phyloP scores from a whole-genome alignment of 176 grass and related monocot genomes.

The Triticum turgidum region DNA sequence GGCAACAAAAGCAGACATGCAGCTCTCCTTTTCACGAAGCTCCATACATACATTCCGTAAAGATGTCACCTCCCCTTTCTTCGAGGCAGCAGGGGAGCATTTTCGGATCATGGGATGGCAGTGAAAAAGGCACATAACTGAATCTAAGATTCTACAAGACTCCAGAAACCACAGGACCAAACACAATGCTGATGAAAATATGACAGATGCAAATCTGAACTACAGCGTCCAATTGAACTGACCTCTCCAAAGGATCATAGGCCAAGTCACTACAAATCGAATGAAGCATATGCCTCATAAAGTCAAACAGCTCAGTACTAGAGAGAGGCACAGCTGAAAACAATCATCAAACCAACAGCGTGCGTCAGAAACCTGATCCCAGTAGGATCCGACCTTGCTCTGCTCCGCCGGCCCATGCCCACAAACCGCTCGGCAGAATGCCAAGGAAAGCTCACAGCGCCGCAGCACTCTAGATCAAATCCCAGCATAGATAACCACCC shows the following conservation, averaged over 20 bases:
- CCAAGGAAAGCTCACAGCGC: background rate
- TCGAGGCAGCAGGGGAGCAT: slow-evolving; percentile 29
- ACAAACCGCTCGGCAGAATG: slow-evolving; percentile 36
- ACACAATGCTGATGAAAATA: background rate
- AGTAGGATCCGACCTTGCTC: background rate
- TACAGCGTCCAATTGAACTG: background rate
- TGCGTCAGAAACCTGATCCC: background rate
- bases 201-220: background rate
- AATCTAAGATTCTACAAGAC: slow-evolving; percentile 26
- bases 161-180: slow-evolving; percentile 11
- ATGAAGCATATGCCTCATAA: background rate
- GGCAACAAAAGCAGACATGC: slow-evolving; percentile 29
- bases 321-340: background rate
- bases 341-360: background rate
- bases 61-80: slow-evolving; percentile 23
- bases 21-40: slow-evolving; percentile 33
- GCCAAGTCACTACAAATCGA: background rate
- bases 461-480: slow-evolving; percentile 1
- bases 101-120: slow-evolving; percentile 40
- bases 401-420: background rate
- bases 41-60: slow-evolving; percentile 13
- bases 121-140: background rate
- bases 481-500: background rate
- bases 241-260: background rate
- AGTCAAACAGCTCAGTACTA: slow-evolving; percentile 12